Base-by-base conservation (phyloP, 2,329 filamentous ascomycete genomes). In the Elsinoe batatas region DNA sequence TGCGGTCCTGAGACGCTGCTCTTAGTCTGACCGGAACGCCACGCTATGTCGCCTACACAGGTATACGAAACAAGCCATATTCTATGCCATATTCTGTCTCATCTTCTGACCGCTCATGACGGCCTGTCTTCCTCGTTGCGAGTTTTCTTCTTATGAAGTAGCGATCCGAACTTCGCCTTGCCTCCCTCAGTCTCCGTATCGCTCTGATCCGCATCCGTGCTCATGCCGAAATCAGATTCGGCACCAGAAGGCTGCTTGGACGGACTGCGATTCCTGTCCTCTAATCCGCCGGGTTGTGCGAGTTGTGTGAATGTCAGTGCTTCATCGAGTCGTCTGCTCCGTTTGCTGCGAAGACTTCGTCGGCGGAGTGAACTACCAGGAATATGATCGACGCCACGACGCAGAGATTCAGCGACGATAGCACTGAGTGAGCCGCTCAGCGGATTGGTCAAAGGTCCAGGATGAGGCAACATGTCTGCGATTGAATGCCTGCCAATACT, bases 401-500 rank as follows among this genome's bases (percentile, higher is more conserved):
- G 76, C 22, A 85, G 71, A 18, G 81, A 77, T 60, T 86, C 82
- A 7, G 82, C 82, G 5, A 86, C 80, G 47, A 86, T 78, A 1
- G 79, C 82, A 12, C 75, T 80, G 13, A 87, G 72, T 0, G 78
- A 78, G 1, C 76, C 78, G 1, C 78, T 82, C 1, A 86, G 71
- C 0, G 83, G 81, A 30, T 78, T 78, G 1, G 82, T 75, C 3
- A 85, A 69, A 5, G 80, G 78, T 0, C 79, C 79, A 3, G 78
- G 78, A 3, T 54, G 51, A 73, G 75, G 58, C 80, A 80, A 73
- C 36, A 85, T 78, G 2, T 74, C 75, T 2, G 74, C 73, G 15
- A 80, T 72, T 0, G 76, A 77, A 60, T 75, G 72, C 46, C 76
- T 73, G 18, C 67, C 70, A 7, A 69, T 68, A 12, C 70, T 70